A percentile compares a stretch with the other conserved stretches of the same genome.
These are phyloP conservation scores for Boechera divaricarpa DNA, from an alignment of 345 rosid species.

Conservation along the genomic window DNA sequence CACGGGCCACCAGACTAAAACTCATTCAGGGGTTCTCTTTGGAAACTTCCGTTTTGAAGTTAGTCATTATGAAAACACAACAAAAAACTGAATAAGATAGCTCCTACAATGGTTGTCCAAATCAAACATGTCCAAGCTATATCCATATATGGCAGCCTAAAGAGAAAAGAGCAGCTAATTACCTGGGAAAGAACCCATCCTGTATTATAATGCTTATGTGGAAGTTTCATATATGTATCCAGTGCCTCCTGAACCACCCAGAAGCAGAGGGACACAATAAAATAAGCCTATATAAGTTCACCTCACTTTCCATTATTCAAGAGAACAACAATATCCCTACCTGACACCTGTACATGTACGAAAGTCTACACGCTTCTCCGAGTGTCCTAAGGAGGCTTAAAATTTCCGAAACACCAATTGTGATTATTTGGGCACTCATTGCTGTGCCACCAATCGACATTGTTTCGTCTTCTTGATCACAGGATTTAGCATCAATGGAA, in stretches of 20 bases:
- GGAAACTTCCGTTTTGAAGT: not conserved
- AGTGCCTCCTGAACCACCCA: constrained; percentile 78
- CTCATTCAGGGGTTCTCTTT: not conserved
- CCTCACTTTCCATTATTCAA: constrained; percentile 14
- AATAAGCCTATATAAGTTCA: constrained; percentile 15
- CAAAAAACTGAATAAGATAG: constrained; percentile 15
- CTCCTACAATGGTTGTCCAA: not conserved
- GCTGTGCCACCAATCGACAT: constrained; percentile 54
- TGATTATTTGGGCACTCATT: constrained; percentile 56
- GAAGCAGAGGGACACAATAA: constrained; percentile 38
- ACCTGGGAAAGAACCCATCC: constrained; percentile 99
- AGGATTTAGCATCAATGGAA: constrained; percentile 58
- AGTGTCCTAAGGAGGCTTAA: constrained; percentile 75
- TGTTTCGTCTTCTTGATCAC: constrained; percentile 67
- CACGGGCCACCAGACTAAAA: constrained; percentile 25
- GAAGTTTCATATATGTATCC: constrained; percentile 74
- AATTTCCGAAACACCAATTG: constrained; percentile 73
- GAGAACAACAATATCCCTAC: constrained; percentile 48
- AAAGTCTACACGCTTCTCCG: constrained; percentile 94
- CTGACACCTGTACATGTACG: constrained; percentile 87
- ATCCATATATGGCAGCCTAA: constrained; percentile 17
- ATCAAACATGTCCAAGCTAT: constrained; percentile 18
- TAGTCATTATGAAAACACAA: not conserved
- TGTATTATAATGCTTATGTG: constrained; percentile 86
- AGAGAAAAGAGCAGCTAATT: constrained; percentile 29